phyloP scores from a whole-genome alignment of 176 grass and related monocot species.

The Carex myosuroides region DNA sequence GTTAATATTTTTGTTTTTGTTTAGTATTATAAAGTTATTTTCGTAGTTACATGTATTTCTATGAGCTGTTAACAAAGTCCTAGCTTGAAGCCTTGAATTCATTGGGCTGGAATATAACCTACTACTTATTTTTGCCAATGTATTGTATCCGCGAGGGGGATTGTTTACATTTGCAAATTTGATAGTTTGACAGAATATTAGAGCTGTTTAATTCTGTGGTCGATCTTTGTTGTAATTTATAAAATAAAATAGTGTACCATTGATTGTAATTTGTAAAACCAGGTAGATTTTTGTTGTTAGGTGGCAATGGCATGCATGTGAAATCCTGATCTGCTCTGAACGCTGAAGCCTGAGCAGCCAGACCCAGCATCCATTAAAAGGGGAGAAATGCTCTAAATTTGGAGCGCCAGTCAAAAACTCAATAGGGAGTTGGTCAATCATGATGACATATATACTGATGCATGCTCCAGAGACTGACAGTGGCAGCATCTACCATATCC shows the following conservation, averaged over 20 bases:
- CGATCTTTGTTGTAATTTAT: neutral
- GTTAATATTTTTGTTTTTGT: conserved; percentile 13
- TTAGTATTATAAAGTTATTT: conserved; percentile 6
- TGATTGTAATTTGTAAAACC: neutral
- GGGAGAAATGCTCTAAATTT: neutral
- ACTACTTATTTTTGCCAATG: neutral
- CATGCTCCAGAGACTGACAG: neutral
- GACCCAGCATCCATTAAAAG: neutral
- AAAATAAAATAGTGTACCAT: neutral
- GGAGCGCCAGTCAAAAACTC: neutral
- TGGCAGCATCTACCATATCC: neutral
- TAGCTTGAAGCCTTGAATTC: conserved; percentile 3
- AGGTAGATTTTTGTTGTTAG: neutral
- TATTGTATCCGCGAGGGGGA: neutral
- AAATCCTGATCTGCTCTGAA: conserved; percentile 12
- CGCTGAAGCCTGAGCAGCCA: neutral
- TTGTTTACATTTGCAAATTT: neutral
- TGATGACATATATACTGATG: neutral
- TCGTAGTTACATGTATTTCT: neutral
- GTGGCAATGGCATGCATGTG: conserved; percentile 9
- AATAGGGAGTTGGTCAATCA: neutral
- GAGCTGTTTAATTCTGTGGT: neutral
- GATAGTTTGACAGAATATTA: neutral
- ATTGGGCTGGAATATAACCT: neutral
- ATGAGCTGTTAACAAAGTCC: neutral